Base-by-base conservation (phyloP, 2,329 filamentous ascomycete genomes). In the Botrytis porri region DNA sequence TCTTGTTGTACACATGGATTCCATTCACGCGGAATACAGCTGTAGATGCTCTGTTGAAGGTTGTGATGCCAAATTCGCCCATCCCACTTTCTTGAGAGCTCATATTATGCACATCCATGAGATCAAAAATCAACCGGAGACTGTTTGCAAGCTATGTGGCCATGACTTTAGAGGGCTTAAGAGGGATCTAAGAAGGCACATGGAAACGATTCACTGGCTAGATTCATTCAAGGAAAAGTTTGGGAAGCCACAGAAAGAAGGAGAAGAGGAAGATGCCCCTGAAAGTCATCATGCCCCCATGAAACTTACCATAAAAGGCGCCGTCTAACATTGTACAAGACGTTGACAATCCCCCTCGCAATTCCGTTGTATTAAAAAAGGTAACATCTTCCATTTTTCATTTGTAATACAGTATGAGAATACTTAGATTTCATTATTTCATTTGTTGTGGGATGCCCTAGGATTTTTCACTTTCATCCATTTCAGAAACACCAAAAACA, bases 61-160 rank as follows among this genome's bases (percentile, higher is more conserved):
- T 5, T 62, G 60, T 62, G 7, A 9, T 18, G 5, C 35, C 3
- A n/a, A 9, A 18, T 62, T 5, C 25, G 0, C 0, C 22, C 22
- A n/a, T 41, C 60, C 35, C 8, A 1, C 0, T 1, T 0, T 0
- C 41, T 39, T 62, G 37, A 62, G 60, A n/a, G 0, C 0, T 5
- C 60, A 62, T 62, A 1, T 18, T n/a, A 0, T 4, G 1, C 3
- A 0, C 22, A 4, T 5, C 2, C 22, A 51, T 6, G 12, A 51
- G 9, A 4, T 8, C 62, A 16, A n/a, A 35, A 6, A 9, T 20
- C 20, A 48, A 3, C 14, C 43, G 4, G 16, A n/a, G 3, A n/a
- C 6, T 18, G 45, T 32, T 51, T 65, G 63, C 20, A 37, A 51
- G 18, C 1, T 51, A 25, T 66, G 63, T 18, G 32, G 63, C 1